Conservation (phyloP, 2,329 filamentous ascomycete species). For the Reticulascus tulasneorum region DNA sequence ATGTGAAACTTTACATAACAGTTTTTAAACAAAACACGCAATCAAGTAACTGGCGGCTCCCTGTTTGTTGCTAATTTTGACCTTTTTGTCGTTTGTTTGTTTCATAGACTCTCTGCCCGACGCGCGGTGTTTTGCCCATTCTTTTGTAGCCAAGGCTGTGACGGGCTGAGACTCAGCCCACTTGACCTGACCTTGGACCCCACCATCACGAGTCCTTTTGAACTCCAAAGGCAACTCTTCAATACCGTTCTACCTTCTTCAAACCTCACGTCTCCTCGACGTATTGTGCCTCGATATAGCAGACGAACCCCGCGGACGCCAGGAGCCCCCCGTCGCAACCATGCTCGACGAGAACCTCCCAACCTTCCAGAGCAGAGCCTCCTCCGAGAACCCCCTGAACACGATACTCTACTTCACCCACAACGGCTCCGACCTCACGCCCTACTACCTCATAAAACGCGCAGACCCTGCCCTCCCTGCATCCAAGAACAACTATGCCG, state of each 20-base stretch:
- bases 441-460: slow-evolving; percentile 77
- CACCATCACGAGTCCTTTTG: neutral
- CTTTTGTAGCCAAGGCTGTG: slow-evolving; percentile 12
- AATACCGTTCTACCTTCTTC: neutral
- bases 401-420: slow-evolving; percentile 60
- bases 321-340: slow-evolving; percentile 13
- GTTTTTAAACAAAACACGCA: too few species aligned
- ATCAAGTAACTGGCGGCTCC: too few species aligned
- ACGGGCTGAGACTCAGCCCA: slow-evolving; percentile 9
- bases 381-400: slow-evolving; percentile 49
- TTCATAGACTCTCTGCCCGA: too few species aligned
- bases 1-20: too few species aligned
- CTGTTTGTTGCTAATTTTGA: too few species aligned
- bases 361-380: slow-evolving; percentile 55
- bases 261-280: neutral
- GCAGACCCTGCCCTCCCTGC: slow-evolving; percentile 66
- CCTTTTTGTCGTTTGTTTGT: too few species aligned
- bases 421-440: slow-evolving; percentile 73
- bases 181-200: slow-evolving; percentile 5
- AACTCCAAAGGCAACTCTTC: too few species aligned
- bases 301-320: neutral
- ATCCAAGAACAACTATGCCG: slow-evolving; percentile 79
- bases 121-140: too few species aligned
- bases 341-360: slow-evolving; percentile 97
- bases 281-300: neutral